Evolutionary conservation across 805 yeast species (phyloP).

Genomic region (Priceomyces melissophilus): DNA sequence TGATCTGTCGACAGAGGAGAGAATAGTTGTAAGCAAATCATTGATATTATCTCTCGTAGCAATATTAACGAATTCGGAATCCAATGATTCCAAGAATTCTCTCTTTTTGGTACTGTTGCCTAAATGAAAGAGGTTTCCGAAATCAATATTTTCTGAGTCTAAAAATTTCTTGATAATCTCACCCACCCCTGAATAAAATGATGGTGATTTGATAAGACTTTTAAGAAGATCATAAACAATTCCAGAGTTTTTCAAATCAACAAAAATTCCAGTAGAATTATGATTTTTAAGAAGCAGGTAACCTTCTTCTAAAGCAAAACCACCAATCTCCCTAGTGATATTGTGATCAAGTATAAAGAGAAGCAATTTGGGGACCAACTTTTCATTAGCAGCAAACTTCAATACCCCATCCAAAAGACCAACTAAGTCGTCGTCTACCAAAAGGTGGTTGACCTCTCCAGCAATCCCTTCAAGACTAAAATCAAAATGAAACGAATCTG

Average conservation of each 20-base stretch:
- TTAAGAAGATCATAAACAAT: conserved; percentile 26
- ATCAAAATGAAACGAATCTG: not conserved
- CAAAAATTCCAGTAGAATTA: conserved; percentile 24
- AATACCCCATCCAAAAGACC: conserved; percentile 22
- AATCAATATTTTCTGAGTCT: conserved; percentile 14
- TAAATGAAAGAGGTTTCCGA: conserved; percentile 5
- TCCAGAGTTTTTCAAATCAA: conserved; percentile 28
- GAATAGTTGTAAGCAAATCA: conserved; percentile 27
- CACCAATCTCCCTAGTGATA: conserved; percentile 16
- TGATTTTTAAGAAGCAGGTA: conserved; percentile 12
- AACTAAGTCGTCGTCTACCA: conserved; percentile 17
- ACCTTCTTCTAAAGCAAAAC: conserved; percentile 13
- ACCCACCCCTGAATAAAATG: conserved; percentile 22
- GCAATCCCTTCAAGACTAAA: conserved; percentile 24
- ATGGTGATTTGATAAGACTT: conserved; percentile 17
- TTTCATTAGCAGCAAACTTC: conserved; percentile 18
- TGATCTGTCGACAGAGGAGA: conserved; percentile 23
- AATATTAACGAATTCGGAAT: conserved; percentile 1
- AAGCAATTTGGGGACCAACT: conserved; percentile 22
- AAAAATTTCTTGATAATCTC: conserved; percentile 17
- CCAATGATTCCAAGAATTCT: not conserved
- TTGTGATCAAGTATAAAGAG: conserved; percentile 21
- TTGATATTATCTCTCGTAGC: conserved; percentile 27
- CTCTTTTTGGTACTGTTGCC: not conserved
- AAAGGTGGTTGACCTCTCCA: conserved; percentile 24